Conservation (phyloP, 169 alveolate genomes). For the Plasmodium inui region DNA sequence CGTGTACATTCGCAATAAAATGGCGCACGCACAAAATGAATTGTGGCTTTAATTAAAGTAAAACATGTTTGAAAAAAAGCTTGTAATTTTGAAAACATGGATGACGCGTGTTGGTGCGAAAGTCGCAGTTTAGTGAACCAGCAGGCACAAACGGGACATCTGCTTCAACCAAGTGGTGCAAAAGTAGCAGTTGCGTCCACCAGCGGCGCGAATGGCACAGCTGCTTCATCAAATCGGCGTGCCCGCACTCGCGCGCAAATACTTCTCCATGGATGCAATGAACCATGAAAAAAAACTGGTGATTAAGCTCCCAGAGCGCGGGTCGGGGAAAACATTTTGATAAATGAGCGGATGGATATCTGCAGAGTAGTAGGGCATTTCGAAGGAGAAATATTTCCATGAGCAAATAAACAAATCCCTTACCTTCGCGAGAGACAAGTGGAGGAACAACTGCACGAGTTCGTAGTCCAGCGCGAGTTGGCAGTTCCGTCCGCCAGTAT, state of each 20-base stretch:
- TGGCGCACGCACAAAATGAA: background rate
- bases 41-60: background rate
- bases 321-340: constrained; percentile 43
- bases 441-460: constrained; percentile 34
- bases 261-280: constrained; percentile 34
- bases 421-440: constrained; percentile 43
- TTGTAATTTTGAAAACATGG: background rate
- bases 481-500: background rate
- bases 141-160: background rate
- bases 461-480: constrained; percentile 35
- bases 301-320: constrained; percentile 11
- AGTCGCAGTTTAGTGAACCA: background rate
- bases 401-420: constrained; percentile 73
- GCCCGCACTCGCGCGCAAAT: constrained; percentile 15
- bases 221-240: background rate
- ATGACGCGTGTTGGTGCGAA: background rate
- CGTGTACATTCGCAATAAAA: background rate
- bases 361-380: constrained; percentile 47
- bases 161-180: background rate
- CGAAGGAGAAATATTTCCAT: constrained; percentile 71
- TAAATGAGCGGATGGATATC: constrained; percentile 66
- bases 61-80: background rate
- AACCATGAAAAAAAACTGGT: constrained; percentile 51
- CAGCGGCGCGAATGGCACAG: no score
- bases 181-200: background rate